Conservation (phyloP, 2,329 filamentous ascomycete species). For the Colletotrichum orchidophilum region DNA sequence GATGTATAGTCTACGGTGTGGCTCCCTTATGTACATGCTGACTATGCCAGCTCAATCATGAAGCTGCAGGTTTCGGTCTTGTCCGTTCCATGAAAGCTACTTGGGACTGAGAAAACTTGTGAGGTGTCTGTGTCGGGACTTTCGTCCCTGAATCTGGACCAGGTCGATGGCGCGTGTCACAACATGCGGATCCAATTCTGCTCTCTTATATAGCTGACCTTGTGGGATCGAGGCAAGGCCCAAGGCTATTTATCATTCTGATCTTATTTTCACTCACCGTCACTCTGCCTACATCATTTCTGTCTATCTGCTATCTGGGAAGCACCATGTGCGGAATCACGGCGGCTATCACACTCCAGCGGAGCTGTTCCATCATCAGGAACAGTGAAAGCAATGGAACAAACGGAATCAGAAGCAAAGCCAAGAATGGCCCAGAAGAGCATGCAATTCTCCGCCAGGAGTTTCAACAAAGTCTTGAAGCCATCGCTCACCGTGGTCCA, state of each 20-base stretch:
- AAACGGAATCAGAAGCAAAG: neutral
- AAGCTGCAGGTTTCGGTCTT: conserved; percentile 6
- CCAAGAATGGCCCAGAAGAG: neutral
- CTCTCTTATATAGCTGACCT: conserved; percentile 4
- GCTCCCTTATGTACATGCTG: neutral
- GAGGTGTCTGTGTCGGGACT: neutral
- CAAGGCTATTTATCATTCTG: neutral
- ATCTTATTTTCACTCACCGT: neutral
- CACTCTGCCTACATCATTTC: neutral
- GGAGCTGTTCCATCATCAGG: neutral
- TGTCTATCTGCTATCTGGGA: neutral
- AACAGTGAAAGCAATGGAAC: neutral
- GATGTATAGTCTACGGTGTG: neutral
- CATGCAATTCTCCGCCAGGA: conserved; percentile 8
- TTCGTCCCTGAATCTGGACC: neutral
- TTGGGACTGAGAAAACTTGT: neutral
- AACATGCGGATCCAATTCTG: neutral
- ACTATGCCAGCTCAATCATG: neutral
- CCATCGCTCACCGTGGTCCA: conserved; percentile 43
- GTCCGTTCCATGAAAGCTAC: neutral
- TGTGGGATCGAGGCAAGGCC: neutral
- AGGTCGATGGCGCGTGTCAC: neutral
- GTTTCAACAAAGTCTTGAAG: conserved; percentile 38
- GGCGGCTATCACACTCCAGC: conserved; percentile 22
- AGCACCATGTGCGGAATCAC: conserved; percentile 30